Evolutionary conservation across 176 grass and related monocot species (phyloP).

Genomic region (Miscanthus lutarioriparius): DNA sequence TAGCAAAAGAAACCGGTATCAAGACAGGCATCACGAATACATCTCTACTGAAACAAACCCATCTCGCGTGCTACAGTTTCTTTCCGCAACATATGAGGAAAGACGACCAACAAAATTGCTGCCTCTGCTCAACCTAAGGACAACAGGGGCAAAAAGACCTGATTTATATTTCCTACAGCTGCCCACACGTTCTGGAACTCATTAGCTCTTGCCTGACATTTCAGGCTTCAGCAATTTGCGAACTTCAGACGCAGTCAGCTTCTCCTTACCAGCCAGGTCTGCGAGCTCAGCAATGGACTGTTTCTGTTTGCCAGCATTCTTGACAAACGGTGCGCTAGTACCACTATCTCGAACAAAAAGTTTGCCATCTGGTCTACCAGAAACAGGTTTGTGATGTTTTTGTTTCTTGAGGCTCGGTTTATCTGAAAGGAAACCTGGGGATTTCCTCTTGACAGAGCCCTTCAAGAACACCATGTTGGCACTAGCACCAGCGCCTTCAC

Average conservation of each 20-base stretch:
- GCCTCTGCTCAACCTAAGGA: slow-evolving; percentile 32
- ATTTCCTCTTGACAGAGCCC: slow-evolving; percentile 54
- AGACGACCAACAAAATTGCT: slow-evolving; percentile 31
- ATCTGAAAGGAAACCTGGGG: slow-evolving; percentile 41
- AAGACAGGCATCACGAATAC: not conserved
- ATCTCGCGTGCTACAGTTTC: slow-evolving; percentile 7
- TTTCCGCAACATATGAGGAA: slow-evolving; percentile 6
- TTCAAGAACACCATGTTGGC: slow-evolving; percentile 33
- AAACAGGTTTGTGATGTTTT: slow-evolving; percentile 21
- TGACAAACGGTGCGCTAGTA: slow-evolving; percentile 43
- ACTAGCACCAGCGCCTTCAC: not conserved
- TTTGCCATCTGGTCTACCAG: slow-evolving; percentile 36
- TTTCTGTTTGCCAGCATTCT: slow-evolving; percentile 54
- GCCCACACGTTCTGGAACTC: not conserved
- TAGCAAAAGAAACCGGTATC: not conserved
- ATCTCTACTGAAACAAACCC: not conserved
- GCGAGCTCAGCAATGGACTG: slow-evolving; percentile 56
- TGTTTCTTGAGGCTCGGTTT: slow-evolving; percentile 43
- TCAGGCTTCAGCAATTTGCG: slow-evolving; percentile 64
- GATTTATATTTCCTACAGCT: slow-evolving; percentile 6
- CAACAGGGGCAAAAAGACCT: slow-evolving; percentile 9
- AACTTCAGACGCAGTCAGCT: slow-evolving; percentile 65
- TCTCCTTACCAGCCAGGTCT: slow-evolving; percentile 74
- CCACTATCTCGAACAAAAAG: slow-evolving; percentile 47
- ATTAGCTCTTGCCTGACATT: slow-evolving; percentile 43